These are phyloP conservation scores for Volvariella volvacea DNA, from an alignment of 1,284 basidiomycete species.

Conservation along the genomic window DNA sequence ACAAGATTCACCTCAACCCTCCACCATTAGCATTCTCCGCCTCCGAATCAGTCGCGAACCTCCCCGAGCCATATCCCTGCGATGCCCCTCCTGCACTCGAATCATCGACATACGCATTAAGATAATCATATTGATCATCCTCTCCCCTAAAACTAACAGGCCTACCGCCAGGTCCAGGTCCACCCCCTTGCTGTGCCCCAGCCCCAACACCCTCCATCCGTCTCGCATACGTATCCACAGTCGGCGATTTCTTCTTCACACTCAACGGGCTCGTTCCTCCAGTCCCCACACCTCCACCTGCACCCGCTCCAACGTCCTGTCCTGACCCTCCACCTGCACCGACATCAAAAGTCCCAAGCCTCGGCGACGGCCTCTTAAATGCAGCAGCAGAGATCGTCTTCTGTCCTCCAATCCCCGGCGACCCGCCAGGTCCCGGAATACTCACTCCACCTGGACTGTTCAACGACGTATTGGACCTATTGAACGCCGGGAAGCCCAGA, in stretches of 20 bases:
- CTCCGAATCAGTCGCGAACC: conserved; percentile 1
- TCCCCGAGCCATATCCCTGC: background rate
- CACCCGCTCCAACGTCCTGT: conserved; percentile 12
- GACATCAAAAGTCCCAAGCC: conserved; percentile 18
- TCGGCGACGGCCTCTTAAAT: conserved; percentile 51
- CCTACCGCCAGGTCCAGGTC: background rate
- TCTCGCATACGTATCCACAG: background rate
- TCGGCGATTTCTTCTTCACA: background rate
- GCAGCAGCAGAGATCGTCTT: conserved; percentile 71
- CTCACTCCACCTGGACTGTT: background rate
- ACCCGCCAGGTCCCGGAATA: background rate
- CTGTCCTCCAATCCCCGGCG: conserved; percentile 21
- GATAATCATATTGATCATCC: conserved; percentile 47
- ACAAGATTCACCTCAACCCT: too few relatives aligned
- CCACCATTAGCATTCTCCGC: background rate
- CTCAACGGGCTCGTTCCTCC: conserved; percentile 34
- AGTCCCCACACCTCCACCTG: conserved; percentile 15
- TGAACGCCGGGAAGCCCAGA: conserved; percentile 15
- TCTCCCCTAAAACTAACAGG: conserved; percentile 26
- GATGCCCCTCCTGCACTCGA: conserved; percentile 17
- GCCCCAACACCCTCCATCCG: background rate
- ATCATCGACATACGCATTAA: conserved; percentile 41
- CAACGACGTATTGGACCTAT: conserved; percentile 28
- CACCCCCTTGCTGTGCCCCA: background rate
- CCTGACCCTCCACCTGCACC: conserved; percentile 11